Base-by-base conservation (phyloP, 306 rosid species). In the Ziziphus jujuba region DNA sequence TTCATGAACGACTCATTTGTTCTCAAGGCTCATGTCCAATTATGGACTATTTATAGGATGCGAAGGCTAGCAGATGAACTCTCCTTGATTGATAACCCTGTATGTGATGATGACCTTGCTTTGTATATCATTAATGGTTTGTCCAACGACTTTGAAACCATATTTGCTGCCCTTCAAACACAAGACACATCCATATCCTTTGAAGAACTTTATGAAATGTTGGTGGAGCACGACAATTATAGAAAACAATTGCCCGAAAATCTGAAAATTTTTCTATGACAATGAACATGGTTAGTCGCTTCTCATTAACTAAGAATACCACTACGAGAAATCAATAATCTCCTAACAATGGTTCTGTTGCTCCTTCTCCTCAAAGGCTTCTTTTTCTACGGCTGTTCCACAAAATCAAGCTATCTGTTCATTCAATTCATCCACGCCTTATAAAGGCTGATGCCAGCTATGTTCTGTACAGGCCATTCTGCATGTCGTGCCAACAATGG, bases 331-430 rank as follows among this genome's bases (percentile, higher is more conserved):
- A n/a, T n/a, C n/a, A n/a, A n/a, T n/a, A n/a, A n/a, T n/a, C n/a
- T n/a, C n/a, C n/a, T n/a, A n/a, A n/a, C n/a, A n/a, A n/a, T n/a
- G n/a, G n/a, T n/a, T n/a, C n/a, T n/a, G n/a, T n/a, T n/a, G n/a
- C n/a, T n/a, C n/a, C n/a, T n/a, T 3, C 1, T 3, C 2, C 40
- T 35, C 40, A 1, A 1, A 1, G 0, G 5, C 2, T 9, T 5
- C 5, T 35, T 6, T 6, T 5, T 3, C 40, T 9, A 5, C 40
- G 3, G 2, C 40, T 35, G n/a, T 9, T 3, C 3, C 40, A 5
- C 40, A 35, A 35, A 0, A 9, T 1, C 40, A 9, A 9, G 40
- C 8, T 35, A 9, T n/a, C n/a, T n/a, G n/a, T n/a, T n/a, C n/a
- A n/a, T n/a, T n/a, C n/a, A n/a, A 9, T 35, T 35, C 3, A 5